Evolutionary conservation across 2,329 filamentous ascomycete genomes (phyloP), one percentile per base, ranked within the genome.

Genomic region (Ceratocystis lukuohia): DNA sequence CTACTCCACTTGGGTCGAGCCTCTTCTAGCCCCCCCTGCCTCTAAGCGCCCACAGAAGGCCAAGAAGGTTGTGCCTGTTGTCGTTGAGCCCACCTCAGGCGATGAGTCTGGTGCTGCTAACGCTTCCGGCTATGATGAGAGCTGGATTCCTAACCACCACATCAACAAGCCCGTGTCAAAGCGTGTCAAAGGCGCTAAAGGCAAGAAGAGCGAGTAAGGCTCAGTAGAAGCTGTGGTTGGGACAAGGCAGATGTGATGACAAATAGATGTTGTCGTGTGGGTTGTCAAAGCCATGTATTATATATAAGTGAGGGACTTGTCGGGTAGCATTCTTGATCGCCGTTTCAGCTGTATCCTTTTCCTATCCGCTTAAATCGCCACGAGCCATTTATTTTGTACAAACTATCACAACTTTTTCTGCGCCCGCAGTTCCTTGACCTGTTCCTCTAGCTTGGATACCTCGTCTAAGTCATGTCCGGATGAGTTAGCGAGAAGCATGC

Each of bases 1-100:
- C 79, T 99, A 99, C 84, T 94, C 88, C 80, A 96, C 93, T 73
- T 97, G 93, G 91, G 88, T 99, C 77, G 89, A 91, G 73, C 87
- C 91, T 15, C 88, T 99, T 74, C 96, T 97, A 82, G 93, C 94
- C 62, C 63, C 64, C 20, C 57, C 66, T 1, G 91, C 96, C 81
- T 86, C 88, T 71, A 89, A 91, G 80, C 84, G 86, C 69, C 79
- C 82, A 50, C 79, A 79, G 82, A 85, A 85, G 74, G 76, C 76
- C 71, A 89, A 89, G 81, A 88, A 88, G 78, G 80, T 80, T 69
- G 83, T 87, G 48, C 80, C 82, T 70, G 86, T 88, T 66, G 76
- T 82, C 64, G 82, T 80, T 69, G 80, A 81, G 71, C 78, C 82
- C 48, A 84, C 88, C 62, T 84, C 88, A 48, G 88, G 88, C 69